phyloP scores from a whole-genome alignment of 805 yeast species.

The Metschnikowia kunwiensis region DNA sequence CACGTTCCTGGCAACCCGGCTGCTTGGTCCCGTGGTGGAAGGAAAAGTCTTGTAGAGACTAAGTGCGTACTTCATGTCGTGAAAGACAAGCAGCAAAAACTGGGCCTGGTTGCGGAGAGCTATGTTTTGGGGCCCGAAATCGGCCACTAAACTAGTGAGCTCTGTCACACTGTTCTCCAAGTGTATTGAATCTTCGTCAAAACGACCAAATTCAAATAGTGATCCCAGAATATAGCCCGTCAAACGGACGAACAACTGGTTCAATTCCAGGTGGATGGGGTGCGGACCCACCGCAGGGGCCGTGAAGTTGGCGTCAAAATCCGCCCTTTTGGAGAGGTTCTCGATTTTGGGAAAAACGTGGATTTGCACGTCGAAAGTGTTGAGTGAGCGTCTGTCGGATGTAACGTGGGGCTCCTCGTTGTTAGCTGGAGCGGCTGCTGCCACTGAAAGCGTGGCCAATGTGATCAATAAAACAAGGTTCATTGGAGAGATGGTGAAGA shows the following conservation, averaged over 20 bases:
- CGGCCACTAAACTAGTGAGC: not conserved
- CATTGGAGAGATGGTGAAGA: too few species aligned
- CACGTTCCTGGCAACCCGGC: not conserved
- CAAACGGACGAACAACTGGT: not conserved
- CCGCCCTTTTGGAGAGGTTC: too few species aligned
- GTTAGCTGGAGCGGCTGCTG: too few species aligned
- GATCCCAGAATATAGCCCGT: not conserved
- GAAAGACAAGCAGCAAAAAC: not conserved
- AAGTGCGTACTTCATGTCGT: not conserved
- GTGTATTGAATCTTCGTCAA: not conserved
- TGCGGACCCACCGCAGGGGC: too few species aligned
- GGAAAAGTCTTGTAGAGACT: not conserved
- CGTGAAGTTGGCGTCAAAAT: too few species aligned
- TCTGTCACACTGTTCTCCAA: not conserved
- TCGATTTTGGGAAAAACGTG: too few species aligned
- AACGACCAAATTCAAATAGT: not conserved
- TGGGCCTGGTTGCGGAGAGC: not conserved
- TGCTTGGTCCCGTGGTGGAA: too few species aligned
- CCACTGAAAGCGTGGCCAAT: too few species aligned
- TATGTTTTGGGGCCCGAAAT: not conserved
- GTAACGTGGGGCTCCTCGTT: too few species aligned
- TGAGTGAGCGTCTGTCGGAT: too few species aligned
- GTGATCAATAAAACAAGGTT: too few species aligned
- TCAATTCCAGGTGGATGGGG: accelerated
- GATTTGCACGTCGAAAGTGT: too few species aligned